phyloP scores from a whole-genome alignment of 2,329 filamentous ascomycete species.

The Rhynchosporium graminicola region DNA sequence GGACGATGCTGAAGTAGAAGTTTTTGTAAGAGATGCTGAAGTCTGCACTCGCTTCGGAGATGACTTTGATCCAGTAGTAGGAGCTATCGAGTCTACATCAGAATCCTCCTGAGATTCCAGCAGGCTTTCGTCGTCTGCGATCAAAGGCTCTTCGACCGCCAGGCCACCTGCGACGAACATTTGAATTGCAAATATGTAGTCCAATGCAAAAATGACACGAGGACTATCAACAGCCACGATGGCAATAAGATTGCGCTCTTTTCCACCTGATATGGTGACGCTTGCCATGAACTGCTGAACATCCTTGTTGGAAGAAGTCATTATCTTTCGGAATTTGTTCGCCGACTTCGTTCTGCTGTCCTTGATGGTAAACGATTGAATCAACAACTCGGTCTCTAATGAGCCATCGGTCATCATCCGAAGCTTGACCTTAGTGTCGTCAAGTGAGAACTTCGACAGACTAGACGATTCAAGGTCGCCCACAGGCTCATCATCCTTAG shows the following conservation, averaged over 20 bases:
- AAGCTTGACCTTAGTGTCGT: constrained; percentile 88
- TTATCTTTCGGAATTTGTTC: constrained; percentile 97
- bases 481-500: constrained; percentile 74
- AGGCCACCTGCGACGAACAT: constrained; percentile 76
- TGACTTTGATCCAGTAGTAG: constrained; percentile 19
- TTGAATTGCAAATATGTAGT: constrained; percentile 91
- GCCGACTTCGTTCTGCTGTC: constrained; percentile 87
- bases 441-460: constrained; percentile 89
- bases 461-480: constrained; percentile 76
- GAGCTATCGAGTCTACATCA: constrained; percentile 55
- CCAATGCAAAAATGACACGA: constrained; percentile 88
- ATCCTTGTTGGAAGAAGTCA: constrained; percentile 93
- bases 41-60: constrained; percentile 19
- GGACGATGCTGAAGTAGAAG: constrained; percentile 36
- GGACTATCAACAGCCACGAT: constrained; percentile 95
- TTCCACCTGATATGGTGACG: constrained; percentile 84
- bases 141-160: constrained; percentile 59
- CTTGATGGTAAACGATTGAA: constrained; percentile 91
- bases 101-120: constrained; percentile 60
- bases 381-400: constrained; percentile 87
- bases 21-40: constrained; percentile 33
- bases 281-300: constrained; percentile 99
- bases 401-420: constrained; percentile 91
- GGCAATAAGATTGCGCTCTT: constrained; percentile 79
- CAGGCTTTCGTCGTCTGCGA: constrained; percentile 52